Evolutionary conservation across 73 alveolate genomes (phyloP).

Genomic region (Stentor coeruleus): DNA sequence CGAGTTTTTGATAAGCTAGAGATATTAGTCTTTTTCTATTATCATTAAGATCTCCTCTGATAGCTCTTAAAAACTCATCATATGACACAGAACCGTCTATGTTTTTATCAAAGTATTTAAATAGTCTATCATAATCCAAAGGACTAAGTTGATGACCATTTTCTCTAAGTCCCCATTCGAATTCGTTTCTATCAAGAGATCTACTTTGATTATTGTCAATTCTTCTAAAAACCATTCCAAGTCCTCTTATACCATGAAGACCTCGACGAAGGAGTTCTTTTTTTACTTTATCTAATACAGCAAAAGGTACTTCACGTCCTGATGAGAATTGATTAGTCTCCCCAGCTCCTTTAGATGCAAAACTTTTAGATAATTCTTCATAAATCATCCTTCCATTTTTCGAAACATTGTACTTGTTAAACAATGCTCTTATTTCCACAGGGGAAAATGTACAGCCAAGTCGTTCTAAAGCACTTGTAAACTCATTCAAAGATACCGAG

Average conservation of each 20-base stretch:
- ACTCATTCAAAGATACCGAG: conserved; percentile 41
- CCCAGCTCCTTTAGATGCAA: conserved; percentile 63
- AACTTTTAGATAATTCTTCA: conserved; percentile 49
- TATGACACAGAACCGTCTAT: conserved; percentile 61
- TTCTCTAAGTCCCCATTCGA: conserved; percentile 64
- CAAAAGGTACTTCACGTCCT: background rate
- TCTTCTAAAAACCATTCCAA: conserved; percentile 58
- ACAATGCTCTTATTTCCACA: conserved; percentile 47
- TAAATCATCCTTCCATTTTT: conserved; percentile 53
- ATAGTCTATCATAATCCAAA: conserved; percentile 50
- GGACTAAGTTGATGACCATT: conserved; percentile 56
- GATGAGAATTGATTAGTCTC: background rate
- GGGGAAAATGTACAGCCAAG: conserved; percentile 52
- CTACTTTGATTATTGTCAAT: conserved; percentile 48
- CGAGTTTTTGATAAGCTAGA: conserved; percentile 50
- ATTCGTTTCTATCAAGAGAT: conserved; percentile 44
- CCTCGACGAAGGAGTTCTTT: conserved; percentile 34
- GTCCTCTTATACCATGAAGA: conserved; percentile 56
- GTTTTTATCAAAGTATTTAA: conserved; percentile 68
- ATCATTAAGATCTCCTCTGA: conserved; percentile 52
- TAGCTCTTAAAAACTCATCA: conserved; percentile 52
- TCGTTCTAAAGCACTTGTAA: conserved; percentile 47
- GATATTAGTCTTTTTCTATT: conserved; percentile 32
- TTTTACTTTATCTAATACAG: background rate
- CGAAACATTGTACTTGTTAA: conserved; percentile 43